Base-by-base conservation (phyloP, 345 rosid genomes). In the Populus alba region DNA sequence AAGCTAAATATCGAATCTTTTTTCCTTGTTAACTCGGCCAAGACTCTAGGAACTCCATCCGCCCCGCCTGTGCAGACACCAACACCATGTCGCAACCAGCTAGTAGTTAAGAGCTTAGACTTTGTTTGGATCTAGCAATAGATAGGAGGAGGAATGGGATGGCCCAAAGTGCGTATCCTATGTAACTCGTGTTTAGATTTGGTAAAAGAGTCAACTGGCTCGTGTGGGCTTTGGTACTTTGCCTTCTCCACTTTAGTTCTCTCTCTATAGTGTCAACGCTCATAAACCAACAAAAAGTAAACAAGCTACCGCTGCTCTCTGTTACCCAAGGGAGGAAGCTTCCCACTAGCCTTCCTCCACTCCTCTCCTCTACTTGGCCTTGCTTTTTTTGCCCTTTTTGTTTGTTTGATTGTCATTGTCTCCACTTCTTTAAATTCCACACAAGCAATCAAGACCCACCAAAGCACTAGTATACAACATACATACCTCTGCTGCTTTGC, bases 231-330 rank as follows among this genome's bases (percentile, higher is more conserved):
- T 31, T 39, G 35, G 22, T 67, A 70, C 35, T 65, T n/a, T 7
- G 20, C 13, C 20, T 8, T 12, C 47, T 70, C 16, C 31, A 33
- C 65, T 71, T 63, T 39, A 43, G 38, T 25, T 62, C 10, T 78
- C 65, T 66, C 25, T 55, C 12, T 57, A 71, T 45, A 67, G 87
- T 87, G 96, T 89, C 94, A 90, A 93, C 93, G 94, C 90, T 90
- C 51, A 45, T 45, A 82, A 71, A 22, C 53, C 62, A 49, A 78
- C 80, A 86, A 79, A 33, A 84, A 83, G 84, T 83, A 45, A 66
- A 80, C 77, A 11, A 13, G 29, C 55, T 10, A 7, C 27, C 20
- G 59, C 39, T 37, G 33, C 37, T 45, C 23, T 47, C 1, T 51
- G 65, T 31, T 15, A 71, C 23, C 65, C n/a, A 37, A 16, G 31